phyloP scores from a whole-genome alignment of 1,284 basidiomycete genomes.

The Phlebopus sp. region DNA sequence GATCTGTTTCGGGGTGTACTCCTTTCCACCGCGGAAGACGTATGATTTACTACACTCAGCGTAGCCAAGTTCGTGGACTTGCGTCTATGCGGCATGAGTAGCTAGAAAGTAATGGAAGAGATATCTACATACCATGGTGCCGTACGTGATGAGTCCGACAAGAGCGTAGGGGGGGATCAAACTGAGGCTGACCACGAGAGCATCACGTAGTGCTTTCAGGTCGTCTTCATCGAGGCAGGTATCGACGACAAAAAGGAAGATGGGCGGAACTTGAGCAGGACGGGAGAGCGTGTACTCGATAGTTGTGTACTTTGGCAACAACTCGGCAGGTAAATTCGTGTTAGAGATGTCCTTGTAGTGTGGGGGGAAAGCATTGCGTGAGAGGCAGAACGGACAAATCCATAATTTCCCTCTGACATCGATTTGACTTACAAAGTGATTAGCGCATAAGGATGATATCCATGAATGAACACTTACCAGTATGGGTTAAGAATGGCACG shows the following conservation, averaged over 20 bases:
- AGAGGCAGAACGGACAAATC: slow-evolving; percentile 99
- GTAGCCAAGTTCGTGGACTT: slow-evolving; percentile 99
- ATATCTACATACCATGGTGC: slow-evolving; percentile 79
- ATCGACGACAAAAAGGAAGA: slow-evolving; percentile 97
- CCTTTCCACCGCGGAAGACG: slow-evolving; percentile 99
- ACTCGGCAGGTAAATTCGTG: slow-evolving; percentile 94
- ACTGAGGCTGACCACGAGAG: slow-evolving; percentile 89
- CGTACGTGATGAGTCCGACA: slow-evolving; percentile 94
- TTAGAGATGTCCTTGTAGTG: slow-evolving; percentile 99
- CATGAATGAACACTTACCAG: slow-evolving; percentile 57
- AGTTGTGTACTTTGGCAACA: slow-evolving; percentile 97
- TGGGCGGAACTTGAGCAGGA: slow-evolving; percentile 88
- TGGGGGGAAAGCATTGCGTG: slow-evolving; percentile 95
- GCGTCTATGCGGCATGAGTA: slow-evolving; percentile 57
- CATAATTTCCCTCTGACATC: slow-evolving; percentile 98
- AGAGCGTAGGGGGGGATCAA: slow-evolving; percentile 92
- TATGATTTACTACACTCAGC: slow-evolving; percentile 96
- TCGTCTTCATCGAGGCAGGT: slow-evolving; percentile 97
- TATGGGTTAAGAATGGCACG: slow-evolving; percentile 97
- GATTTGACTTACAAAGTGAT: slow-evolving; percentile 72
- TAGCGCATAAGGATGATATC: neutral
- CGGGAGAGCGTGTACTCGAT: slow-evolving; percentile 97
- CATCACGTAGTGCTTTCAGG: slow-evolving; percentile 91
- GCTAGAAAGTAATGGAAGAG: neutral
- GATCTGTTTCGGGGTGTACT: slow-evolving; percentile 95